These are phyloP conservation scores for Naganishia kalamii DNA, from an alignment of 768 basidiomycete species.

Conservation along the genomic window DNA sequence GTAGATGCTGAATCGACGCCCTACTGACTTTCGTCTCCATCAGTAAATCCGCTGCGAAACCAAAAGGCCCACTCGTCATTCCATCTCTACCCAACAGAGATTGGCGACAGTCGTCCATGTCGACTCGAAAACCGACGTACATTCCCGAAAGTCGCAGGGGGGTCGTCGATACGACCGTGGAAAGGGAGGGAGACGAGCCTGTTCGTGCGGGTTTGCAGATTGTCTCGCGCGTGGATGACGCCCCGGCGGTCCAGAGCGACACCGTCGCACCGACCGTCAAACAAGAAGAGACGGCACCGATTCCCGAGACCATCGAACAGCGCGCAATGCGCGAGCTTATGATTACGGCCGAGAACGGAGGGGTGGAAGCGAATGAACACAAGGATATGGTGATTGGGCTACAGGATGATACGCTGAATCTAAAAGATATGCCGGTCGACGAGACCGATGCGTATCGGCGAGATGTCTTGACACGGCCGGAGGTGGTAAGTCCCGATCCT, in stretches of 20 bases:
- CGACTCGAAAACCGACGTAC: slow-evolving; percentile 55
- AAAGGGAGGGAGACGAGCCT: slow-evolving; percentile 70
- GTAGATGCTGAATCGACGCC: too few relatives aligned
- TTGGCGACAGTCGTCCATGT: slow-evolving; percentile 57
- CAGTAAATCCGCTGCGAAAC: slow-evolving; percentile 51
- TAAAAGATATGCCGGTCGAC: slow-evolving; percentile 50
- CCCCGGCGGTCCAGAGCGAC: background rate
- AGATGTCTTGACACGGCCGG: slow-evolving; percentile 66
- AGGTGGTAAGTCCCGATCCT: slow-evolving; percentile 21
- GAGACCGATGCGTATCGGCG: slow-evolving; percentile 79
- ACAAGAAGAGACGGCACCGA: slow-evolving; percentile 37
- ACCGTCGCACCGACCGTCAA: slow-evolving; percentile 30
- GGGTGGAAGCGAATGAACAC: slow-evolving; percentile 32
- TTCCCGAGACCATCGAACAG: slow-evolving; percentile 45
- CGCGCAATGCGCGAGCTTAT: slow-evolving; percentile 9
- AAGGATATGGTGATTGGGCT: slow-evolving; percentile 56
- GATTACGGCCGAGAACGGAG: slow-evolving; percentile 19
- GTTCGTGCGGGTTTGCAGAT: slow-evolving; percentile 59
- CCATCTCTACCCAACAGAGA: slow-evolving; percentile 79
- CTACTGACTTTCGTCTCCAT: slow-evolving; percentile 38
- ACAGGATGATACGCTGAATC: slow-evolving; percentile 37
- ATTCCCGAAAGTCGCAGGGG: slow-evolving; percentile 31
- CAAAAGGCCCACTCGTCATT: slow-evolving; percentile 69
- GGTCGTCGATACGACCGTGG: slow-evolving; percentile 40
- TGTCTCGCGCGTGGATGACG: background rate